These are phyloP conservation scores for Tolypocladium tropicale DNA, from an alignment of 2,329 filamentous ascomycete genomes.

Conservation along the genomic window DNA sequence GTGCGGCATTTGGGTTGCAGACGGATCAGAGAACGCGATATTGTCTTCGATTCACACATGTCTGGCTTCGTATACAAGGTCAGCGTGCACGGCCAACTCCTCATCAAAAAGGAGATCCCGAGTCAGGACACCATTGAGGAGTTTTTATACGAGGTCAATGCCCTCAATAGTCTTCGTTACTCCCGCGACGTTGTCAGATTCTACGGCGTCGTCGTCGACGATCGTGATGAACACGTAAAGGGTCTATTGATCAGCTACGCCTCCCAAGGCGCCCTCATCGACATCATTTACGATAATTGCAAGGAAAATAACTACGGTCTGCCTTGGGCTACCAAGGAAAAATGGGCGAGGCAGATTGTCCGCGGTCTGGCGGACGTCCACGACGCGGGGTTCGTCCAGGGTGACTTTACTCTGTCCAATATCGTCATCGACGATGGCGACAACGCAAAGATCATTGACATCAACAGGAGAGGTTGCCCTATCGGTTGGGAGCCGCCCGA, in stretches of 20 bases:
- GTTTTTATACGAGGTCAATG: constrained; percentile 95
- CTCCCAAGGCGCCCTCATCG: constrained; percentile 76
- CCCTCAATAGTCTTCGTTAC: constrained; percentile 65
- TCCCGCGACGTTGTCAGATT: constrained; percentile 75
- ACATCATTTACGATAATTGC: constrained; percentile 74
- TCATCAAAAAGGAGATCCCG: constrained; percentile 97
- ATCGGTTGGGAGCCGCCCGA: constrained; percentile 97
- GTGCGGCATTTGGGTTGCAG: constrained; percentile 62
- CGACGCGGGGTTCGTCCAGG: constrained; percentile 91
- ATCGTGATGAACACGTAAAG: constrained; percentile 74
- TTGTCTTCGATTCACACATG: constrained; percentile 83
- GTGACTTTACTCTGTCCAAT: constrained; percentile 94
- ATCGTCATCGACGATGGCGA: constrained; percentile 82
- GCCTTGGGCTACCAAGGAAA: constrained; percentile 64
- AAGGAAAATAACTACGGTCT: constrained; percentile 44
- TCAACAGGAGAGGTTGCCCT: constrained; percentile 93
- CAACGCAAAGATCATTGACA: constrained; percentile 94
- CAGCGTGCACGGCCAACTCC: constrained; percentile 50
- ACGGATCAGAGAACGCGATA: constrained; percentile 59
- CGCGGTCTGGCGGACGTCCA: constrained; percentile 86
- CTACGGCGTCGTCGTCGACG: constrained; percentile 80
- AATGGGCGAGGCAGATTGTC: constrained; percentile 88
- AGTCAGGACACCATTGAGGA: constrained; percentile 92
- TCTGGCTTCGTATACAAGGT: constrained; percentile 98
- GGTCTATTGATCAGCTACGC: constrained; percentile 85